Conservation (phyloP, 495 filamentous ascomycete species). For the Glonium stellatum region DNA sequence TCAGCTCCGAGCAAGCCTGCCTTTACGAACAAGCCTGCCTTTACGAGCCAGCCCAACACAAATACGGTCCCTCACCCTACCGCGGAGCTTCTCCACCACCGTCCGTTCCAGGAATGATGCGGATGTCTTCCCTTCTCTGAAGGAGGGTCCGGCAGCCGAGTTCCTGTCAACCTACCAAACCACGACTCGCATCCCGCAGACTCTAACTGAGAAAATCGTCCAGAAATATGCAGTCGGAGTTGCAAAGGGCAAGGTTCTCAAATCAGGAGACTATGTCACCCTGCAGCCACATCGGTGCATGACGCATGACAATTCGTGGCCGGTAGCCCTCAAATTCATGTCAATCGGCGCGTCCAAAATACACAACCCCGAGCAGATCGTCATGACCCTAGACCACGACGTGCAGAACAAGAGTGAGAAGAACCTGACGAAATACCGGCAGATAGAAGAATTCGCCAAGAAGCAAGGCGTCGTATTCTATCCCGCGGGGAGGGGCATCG, state of each 20-base stretch:
- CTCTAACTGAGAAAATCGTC: conserved; percentile 87
- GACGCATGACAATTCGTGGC: conserved; percentile 93
- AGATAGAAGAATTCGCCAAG: conserved; percentile 82
- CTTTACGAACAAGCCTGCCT: conserved; percentile 7
- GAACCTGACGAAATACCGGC: conserved; percentile 76
- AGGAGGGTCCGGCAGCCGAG: conserved; percentile 32
- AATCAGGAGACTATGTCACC: conserved; percentile 75
- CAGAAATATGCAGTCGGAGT: conserved; percentile 71
- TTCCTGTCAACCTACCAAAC: conserved; percentile 34
- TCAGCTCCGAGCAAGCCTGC: not conserved
- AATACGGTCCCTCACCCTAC: not conserved
- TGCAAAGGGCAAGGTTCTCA: conserved; percentile 61
- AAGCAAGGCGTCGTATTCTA: conserved; percentile 79
- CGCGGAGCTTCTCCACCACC: conserved; percentile 7
- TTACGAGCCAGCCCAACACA: conserved; percentile 2
- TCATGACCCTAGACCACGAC: conserved; percentile 91
- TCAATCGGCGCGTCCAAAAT: conserved; percentile 76
- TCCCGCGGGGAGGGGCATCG: conserved; percentile 75
- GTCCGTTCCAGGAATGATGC: not conserved
- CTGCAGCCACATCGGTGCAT: conserved; percentile 70
- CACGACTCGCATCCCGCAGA: conserved; percentile 53
- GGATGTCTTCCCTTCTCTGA: conserved; percentile 41
- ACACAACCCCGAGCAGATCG: conserved; percentile 64
- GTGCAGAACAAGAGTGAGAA: conserved; percentile 79
- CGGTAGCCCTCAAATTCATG: conserved; percentile 79